Evolutionary conservation across 2,329 filamentous ascomycete genomes (phyloP).

Genomic region (Cytospora paraplurivora): DNA sequence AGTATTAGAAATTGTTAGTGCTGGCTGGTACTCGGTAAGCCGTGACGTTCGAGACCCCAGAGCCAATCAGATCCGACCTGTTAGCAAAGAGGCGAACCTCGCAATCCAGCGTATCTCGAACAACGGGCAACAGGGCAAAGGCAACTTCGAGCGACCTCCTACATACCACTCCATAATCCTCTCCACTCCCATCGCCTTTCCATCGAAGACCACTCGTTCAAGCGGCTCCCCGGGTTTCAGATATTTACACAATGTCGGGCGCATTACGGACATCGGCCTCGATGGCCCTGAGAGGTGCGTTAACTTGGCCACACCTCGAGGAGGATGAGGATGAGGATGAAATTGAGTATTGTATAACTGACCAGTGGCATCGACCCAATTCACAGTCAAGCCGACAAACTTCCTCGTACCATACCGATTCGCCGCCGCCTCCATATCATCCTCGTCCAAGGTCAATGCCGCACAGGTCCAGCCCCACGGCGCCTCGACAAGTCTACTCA

Average conservation of each 20-base stretch:
- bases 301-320: background rate
- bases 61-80: conserved; percentile 24
- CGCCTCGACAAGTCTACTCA: conserved; percentile 52
- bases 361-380: conserved; percentile 29
- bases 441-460: conserved; percentile 65
- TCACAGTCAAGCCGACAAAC: conserved; percentile 65
- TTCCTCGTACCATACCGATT: conserved; percentile 65
- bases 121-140: background rate
- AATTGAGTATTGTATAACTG: conserved; percentile 1
- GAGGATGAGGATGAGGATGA: background rate
- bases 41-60: conserved; percentile 23
- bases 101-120: conserved; percentile 18
- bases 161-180: conserved; percentile 1
- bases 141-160: background rate
- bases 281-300: conserved; percentile 55
- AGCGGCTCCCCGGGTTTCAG: background rate
- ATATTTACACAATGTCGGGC: conserved; percentile 45
- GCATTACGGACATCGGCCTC: conserved; percentile 54
- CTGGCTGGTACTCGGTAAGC: background rate
- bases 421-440: conserved; percentile 66
- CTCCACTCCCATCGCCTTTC: conserved; percentile 9
- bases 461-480: conserved; percentile 49
- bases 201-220: background rate
- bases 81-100: conserved; percentile 27
- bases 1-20: background rate